Conservation (phyloP, 495 filamentous ascomycete species). For the Cetradonia linearis region DNA sequence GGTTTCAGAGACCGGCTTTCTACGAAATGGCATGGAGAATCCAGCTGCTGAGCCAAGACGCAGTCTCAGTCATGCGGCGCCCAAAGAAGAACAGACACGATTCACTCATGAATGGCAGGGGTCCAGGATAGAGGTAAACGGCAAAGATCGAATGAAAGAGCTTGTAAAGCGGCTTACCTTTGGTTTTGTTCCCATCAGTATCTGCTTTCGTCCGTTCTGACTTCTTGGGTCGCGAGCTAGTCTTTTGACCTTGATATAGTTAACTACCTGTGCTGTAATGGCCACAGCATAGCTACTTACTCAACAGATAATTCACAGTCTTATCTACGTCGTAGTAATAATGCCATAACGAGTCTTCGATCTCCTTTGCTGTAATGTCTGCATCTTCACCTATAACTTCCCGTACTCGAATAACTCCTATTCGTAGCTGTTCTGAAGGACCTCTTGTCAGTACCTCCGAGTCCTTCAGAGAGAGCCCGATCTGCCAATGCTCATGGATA, state of each 20-base stretch:
- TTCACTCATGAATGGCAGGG: background rate
- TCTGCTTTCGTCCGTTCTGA: constrained; percentile 24
- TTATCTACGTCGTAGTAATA: constrained; percentile 92
- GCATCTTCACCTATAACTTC: constrained; percentile 42
- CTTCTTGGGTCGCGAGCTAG: constrained; percentile 29
- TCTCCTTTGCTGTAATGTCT: constrained; percentile 54
- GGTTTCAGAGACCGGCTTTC: background rate
- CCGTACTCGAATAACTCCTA: constrained; percentile 46
- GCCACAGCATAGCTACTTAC: constrained; percentile 31
- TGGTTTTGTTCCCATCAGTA: constrained; percentile 31
- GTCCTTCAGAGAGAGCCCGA: constrained; percentile 11
- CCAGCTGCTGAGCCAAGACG: constrained; percentile 7
- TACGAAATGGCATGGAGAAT: background rate
- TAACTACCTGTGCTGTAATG: background rate
- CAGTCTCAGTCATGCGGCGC: constrained; percentile 11
- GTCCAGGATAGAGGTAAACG: background rate
- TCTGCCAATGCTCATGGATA: background rate
- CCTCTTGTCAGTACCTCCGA: constrained; percentile 17
- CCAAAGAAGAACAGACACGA: background rate
- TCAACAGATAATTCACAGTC: constrained; percentile 63
- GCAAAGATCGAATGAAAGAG: background rate
- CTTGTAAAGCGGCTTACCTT: constrained; percentile 44
- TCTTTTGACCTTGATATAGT: constrained; percentile 23
- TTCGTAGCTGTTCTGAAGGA: constrained; percentile 42
- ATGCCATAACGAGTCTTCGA: constrained; percentile 85